Base-by-base conservation (phyloP, 2,329 filamentous ascomycete genomes). In the Cercospora sesami region DNA sequence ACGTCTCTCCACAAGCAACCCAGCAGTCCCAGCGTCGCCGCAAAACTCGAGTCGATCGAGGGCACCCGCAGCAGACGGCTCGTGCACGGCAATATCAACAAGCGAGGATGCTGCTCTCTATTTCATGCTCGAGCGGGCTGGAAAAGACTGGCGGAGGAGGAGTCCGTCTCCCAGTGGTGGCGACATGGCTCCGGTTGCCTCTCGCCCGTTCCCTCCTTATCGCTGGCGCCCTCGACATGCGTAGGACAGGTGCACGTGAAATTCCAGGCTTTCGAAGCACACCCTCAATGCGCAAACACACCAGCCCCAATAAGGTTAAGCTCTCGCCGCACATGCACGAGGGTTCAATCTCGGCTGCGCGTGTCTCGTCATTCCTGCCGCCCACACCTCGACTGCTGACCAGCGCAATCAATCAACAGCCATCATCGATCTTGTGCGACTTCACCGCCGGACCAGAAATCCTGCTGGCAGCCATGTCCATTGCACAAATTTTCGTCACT, bases 241-340 rank as follows among this genome's bases (percentile, higher is more conserved):
- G 36, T 26, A 26, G 10, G 23, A 28, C 61, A 7, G 36, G 57
- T 30, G 48, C 67, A 68, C 67, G 67, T 68, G 67, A 68, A 68
- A 53, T 53, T 61, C 53, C 30, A 42, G 45, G 30, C 61, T 58
- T 58, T 23, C 14, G 16, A 53, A 60, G 66, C 63, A 53, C 66
- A 39, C 62, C 60, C 60, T 64, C 66, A 55, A 45, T 45, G 57
- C 31, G 8, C n/a, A 6, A n/a, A 18, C 14, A 10, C 48, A 23
- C 51, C 31, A 57, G 21, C 61, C 30, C 45, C 61, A 42, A 64
- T 30, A 58, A 64, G 62, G 62, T 64, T 64, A 55, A 26, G 26
- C 60, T 63, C 45, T 63, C 60, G 60, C 60, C 60, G 60, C 60
- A 57, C 61, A 36, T 30, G 21, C 61, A 57, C 33, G 18, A 62